Conservation (phyloP, 2,329 filamentous ascomycete genomes). For the Amauroascus niger region DNA sequence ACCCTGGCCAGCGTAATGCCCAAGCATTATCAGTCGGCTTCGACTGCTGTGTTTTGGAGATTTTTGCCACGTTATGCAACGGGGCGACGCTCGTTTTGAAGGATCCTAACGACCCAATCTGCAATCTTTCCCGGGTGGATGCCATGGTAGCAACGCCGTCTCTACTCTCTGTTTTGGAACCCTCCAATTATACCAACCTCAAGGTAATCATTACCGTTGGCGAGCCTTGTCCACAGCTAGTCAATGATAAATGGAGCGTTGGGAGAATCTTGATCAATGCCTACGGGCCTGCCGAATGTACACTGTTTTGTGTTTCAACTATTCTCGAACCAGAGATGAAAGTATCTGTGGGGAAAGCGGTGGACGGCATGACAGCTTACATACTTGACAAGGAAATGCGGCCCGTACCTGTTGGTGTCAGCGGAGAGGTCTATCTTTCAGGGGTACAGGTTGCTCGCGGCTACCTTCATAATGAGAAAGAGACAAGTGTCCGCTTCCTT, state of each 20-base stretch:
- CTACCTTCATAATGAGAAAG: conserved; percentile 31
- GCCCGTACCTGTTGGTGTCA: conserved; percentile 27
- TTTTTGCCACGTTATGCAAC: conserved; percentile 34
- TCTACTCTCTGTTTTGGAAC: conserved; percentile 27
- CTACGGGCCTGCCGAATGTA: conserved; percentile 5
- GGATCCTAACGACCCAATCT: conserved; percentile 22
- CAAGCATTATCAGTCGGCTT: conserved; percentile 39
- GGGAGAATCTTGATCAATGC: neutral
- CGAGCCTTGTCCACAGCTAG: neutral
- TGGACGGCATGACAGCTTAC: neutral
- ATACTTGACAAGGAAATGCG: conserved; percentile 12
- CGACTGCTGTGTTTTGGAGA: conserved; percentile 38
- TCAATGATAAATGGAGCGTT: neutral
- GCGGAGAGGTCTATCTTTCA: conserved; percentile 38
- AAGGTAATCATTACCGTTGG: neutral
- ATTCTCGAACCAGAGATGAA: neutral
- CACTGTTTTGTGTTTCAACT: neutral
- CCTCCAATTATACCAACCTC: conserved; percentile 23
- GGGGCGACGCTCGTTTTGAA: conserved; percentile 34
- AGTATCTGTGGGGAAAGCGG: neutral
- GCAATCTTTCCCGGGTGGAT: conserved; percentile 25
- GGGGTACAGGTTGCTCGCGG: conserved; percentile 38
- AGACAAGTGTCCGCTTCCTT: conserved; percentile 26
- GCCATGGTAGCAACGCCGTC: conserved; percentile 35
- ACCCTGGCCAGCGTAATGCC: conserved; percentile 28